Evolutionary conservation across 768 basidiomycete species (phyloP).

Genomic region (Tulasnella sp.): DNA sequence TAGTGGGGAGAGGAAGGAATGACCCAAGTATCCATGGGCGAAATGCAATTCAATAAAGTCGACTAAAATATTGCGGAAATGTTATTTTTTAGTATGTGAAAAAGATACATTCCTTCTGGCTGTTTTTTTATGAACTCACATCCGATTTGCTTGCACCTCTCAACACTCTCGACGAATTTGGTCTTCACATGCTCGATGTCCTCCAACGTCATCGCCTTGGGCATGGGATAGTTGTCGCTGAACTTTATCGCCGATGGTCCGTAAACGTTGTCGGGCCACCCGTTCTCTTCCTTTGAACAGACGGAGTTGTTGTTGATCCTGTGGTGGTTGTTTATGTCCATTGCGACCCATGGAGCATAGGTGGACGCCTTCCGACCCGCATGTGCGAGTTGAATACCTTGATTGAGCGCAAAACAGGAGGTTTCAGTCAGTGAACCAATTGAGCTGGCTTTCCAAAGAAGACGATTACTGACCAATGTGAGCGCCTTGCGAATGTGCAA

Average conservation of each 20-base stretch:
- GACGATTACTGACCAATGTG: constrained; percentile 34
- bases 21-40: constrained; percentile 63
- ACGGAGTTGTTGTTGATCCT: constrained; percentile 22
- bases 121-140: constrained; percentile 43
- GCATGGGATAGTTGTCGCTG: constrained; percentile 40
- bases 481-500: constrained; percentile 57
- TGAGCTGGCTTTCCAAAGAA: not conserved
- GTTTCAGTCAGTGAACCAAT: not conserved
- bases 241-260: constrained; percentile 53
- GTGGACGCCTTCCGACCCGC: constrained; percentile 64
- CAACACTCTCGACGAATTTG: constrained; percentile 46
- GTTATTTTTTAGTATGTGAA: not conserved
- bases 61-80: constrained; percentile 29
- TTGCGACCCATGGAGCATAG: constrained; percentile 54
- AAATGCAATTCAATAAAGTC: constrained; percentile 65
- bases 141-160: constrained; percentile 48
- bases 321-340: constrained; percentile 18
- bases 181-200: constrained; percentile 48
- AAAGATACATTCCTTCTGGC: not conserved
- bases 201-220: constrained; percentile 45
- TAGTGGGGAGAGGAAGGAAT: constrained; percentile 60
- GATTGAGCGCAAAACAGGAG: too few species aligned
- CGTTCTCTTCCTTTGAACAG: constrained; percentile 42
- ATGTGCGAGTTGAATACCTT: constrained; percentile 72
- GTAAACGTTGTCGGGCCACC: constrained; percentile 64